Conservation (phyloP, 2,329 filamentous ascomycete genomes). For the Fusarium chuoi region DNA sequence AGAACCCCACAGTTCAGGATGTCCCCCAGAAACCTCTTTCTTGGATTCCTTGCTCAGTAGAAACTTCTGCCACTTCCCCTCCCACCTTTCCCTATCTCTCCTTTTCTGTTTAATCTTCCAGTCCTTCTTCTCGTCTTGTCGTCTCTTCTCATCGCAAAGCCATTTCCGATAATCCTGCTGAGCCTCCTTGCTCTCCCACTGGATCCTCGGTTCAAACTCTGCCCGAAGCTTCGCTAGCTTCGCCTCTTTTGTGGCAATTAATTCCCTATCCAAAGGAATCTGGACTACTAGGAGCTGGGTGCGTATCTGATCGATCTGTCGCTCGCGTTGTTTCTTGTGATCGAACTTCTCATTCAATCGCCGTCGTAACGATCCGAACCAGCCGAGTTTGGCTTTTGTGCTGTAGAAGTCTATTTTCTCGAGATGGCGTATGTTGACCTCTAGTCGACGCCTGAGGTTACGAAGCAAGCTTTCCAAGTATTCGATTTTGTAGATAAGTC, state of each 20-base stretch:
- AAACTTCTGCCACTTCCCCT: not conserved
- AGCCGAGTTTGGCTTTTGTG: not conserved
- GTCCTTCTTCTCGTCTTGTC: accelerated
- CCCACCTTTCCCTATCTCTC: not conserved
- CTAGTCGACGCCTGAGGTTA: not conserved
- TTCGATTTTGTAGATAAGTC: not conserved
- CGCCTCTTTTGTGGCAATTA: not conserved
- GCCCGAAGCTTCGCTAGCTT: not conserved
- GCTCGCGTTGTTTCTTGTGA: not conserved
- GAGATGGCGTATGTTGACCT: not conserved
- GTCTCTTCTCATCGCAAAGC: not conserved
- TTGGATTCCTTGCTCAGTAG: not conserved
- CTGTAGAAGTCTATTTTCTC: not conserved
- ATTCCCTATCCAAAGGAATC: accelerated
- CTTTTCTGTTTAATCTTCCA: not conserved
- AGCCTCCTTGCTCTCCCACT: not conserved
- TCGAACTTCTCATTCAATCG: not conserved
- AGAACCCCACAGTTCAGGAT: not conserved
- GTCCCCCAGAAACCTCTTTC: not conserved
- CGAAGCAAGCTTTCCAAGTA: not conserved
- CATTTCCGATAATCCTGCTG: not conserved
- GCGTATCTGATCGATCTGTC: not conserved
- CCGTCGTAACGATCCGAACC: not conserved
- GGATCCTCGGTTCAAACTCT: not conserved
- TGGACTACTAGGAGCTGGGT: accelerated